Base-by-base conservation (phyloP, 305 asterid genomes). In the Fraxinus velutina region DNA sequence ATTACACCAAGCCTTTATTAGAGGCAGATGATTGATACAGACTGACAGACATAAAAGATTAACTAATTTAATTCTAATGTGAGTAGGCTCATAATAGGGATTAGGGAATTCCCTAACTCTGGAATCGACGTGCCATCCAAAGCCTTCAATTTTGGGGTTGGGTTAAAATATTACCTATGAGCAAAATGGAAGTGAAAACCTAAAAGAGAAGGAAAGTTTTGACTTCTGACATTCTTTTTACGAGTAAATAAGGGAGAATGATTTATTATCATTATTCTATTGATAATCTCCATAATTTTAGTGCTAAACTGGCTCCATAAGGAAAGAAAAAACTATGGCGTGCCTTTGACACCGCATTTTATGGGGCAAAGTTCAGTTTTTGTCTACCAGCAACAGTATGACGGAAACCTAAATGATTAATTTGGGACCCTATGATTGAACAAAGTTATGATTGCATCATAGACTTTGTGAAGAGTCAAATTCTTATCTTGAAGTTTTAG, bases 291-390 rank as follows among this genome's bases (percentile, higher is more conserved):
- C 83, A 72, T 50, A 29, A 80, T 73, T 80, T 52, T 71, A 79
- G 76, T 19, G 30, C 82, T 66, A 27, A 66, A 79, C 22, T 30
- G 44, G 64, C 79, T 27, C 68, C 70, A 17, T 27, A 34, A 55
- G 75, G 70, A 29, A n/a, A 39, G 76, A 60, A 84, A 78, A 81
- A 77, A 52, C 76, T 0, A 4, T 29, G 80, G 89, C 91, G 87
- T 83, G 91, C 87, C 44, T 80, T 80, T 36, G 55, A 75, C 21
- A 79, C 87, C 90, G 84, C 77, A 81, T 68, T 86, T 70, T 64
- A 73, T 82, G 88, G 87, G 83, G 76, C 75, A 78, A 66, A 37
- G 70, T 80, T 62, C 62, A 19, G 9, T 75, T 71, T 79, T 39
- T 81, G 39, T 36, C 50, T 66, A 37, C 82, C 80, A 76, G 80